Conservation (phyloP, 2,329 filamentous ascomycete species). For the Lecanicillium sp. region DNA sequence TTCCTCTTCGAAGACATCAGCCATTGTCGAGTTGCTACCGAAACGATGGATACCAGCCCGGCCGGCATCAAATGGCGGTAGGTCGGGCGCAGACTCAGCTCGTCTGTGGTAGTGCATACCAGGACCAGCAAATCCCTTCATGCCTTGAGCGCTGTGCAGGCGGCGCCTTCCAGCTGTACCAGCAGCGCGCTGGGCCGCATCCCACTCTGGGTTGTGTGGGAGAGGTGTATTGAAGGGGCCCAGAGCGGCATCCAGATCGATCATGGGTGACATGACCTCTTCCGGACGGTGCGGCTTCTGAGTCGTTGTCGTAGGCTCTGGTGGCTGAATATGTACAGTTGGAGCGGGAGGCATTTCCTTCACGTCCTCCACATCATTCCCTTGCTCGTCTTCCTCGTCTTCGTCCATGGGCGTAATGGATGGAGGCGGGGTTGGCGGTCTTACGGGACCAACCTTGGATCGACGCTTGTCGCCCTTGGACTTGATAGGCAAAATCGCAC, state of each 20-base stretch:
- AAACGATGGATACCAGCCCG: slow-evolving; percentile 55
- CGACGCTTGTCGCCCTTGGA: slow-evolving; percentile 44
- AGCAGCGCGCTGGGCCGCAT: slow-evolving; percentile 56
- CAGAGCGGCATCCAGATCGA: slow-evolving; percentile 89
- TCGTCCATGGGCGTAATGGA: slow-evolving; percentile 24
- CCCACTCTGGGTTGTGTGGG: slow-evolving; percentile 57
- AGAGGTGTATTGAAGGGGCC: slow-evolving; percentile 85
- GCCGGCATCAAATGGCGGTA: slow-evolving; percentile 64
- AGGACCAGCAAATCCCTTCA: slow-evolving; percentile 61
- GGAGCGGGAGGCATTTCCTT: slow-evolving; percentile 12
- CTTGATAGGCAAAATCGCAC: slow-evolving; percentile 60
- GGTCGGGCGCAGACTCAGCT: slow-evolving; percentile 73
- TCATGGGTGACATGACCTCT: slow-evolving; percentile 70
- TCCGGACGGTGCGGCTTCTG: slow-evolving; percentile 33
- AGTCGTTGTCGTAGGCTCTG: slow-evolving; percentile 33
- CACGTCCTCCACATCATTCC: slow-evolving; percentile 20
- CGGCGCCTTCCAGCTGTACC: slow-evolving; percentile 53
- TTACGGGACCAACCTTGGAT: slow-evolving; percentile 31
- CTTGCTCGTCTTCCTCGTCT: slow-evolving; percentile 26
- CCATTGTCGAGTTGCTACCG: slow-evolving; percentile 68
- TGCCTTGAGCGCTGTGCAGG: slow-evolving; percentile 70
- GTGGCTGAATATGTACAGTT: slow-evolving; percentile 25
- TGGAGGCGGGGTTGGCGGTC: slow-evolving; percentile 43
- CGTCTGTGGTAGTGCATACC: slow-evolving; percentile 72
- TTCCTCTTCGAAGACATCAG: slow-evolving; percentile 81